Percentiles rank a stretch among this genome's conserved stretches.
phyloP scores from a whole-genome alignment of 140 eudicot species.

The Senecio squalidus region DNA sequence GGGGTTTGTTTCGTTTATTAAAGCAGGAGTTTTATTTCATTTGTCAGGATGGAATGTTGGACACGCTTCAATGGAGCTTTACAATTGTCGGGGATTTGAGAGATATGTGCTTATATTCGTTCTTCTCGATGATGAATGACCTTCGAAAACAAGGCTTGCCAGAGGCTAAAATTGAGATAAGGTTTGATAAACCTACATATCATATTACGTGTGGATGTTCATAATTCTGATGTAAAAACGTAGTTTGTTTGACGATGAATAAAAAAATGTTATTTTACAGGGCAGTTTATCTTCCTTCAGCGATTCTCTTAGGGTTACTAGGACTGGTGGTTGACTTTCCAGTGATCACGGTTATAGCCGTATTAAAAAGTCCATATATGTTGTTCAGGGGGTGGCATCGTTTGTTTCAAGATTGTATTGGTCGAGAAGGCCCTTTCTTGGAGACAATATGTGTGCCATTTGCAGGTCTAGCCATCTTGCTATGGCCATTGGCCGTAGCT shows the following conservation, averaged over 20 bases:
- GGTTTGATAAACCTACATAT: conserved; percentile 30
- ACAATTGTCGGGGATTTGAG: conserved; percentile 57
- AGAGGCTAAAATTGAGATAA: conserved; percentile 55
- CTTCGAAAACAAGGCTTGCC: conserved; percentile 39
- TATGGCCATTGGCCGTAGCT: conserved; percentile 94
- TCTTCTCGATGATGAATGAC: conserved; percentile 61
- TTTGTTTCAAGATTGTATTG: conserved; percentile 81
- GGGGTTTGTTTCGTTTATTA: conserved; percentile 1
- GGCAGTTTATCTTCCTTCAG: conserved; percentile 48
- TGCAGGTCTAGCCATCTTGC: conserved; percentile 89
- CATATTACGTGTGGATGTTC: background rate
- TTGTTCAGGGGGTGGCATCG: conserved; percentile 90
- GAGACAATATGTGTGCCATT: conserved; percentile 94
- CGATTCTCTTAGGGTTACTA: conserved; percentile 47
- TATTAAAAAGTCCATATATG: conserved; percentile 78
- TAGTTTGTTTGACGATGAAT: too few species aligned
- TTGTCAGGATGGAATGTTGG: conserved; percentile 78
- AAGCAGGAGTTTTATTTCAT: conserved; percentile 1
- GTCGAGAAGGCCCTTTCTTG: conserved; percentile 95
- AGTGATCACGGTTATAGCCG: conserved; percentile 62
- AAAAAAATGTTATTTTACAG: conserved; percentile 31
- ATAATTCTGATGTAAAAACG: too few species aligned
- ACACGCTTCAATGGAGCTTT: conserved; percentile 51
- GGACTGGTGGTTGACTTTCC: conserved; percentile 69
- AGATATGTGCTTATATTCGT: conserved; percentile 61